Conservation (phyloP, 1,284 basidiomycete genomes). For the Irpex rosettiformis region DNA sequence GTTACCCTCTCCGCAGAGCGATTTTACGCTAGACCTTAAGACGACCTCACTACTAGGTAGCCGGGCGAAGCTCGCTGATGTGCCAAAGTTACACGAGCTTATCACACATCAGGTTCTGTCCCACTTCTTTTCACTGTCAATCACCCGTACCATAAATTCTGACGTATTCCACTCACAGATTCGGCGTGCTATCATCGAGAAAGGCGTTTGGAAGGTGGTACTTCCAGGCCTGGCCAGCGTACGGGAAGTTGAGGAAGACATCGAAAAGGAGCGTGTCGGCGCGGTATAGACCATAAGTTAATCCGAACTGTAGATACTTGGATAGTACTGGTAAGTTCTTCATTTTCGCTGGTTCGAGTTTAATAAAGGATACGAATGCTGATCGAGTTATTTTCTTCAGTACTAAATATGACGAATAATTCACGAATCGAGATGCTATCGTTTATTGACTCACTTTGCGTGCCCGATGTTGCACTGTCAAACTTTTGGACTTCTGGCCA, state of each 20-base stretch:
- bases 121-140: background rate
- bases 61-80: constrained; percentile 78
- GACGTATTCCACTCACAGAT: constrained; percentile 21
- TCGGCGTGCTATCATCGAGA: constrained; percentile 46
- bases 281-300: background rate
- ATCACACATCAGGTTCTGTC: constrained; percentile 72
- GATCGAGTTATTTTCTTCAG: background rate
- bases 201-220: constrained; percentile 63
- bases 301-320: background rate
- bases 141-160: background rate
- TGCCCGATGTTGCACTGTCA: background rate
- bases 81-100: constrained; percentile 80
- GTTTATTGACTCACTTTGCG: background rate
- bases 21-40: constrained; percentile 59
- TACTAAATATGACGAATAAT: background rate
- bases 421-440: background rate
- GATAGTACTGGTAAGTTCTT: background rate
- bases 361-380: background rate
- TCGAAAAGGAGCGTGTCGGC: constrained; percentile 32
- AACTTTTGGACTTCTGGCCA: too few species aligned
- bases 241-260: constrained; percentile 40
- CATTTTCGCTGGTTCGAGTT: background rate
- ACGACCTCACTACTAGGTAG: constrained; percentile 81
- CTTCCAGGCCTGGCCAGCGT: constrained; percentile 60
- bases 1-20: constrained; percentile 40